Percentiles rank a stretch among this genome's conserved stretches.
Conservation (phyloP, 495 filamentous ascomycete genomes). For the Bombardia bombarda region DNA sequence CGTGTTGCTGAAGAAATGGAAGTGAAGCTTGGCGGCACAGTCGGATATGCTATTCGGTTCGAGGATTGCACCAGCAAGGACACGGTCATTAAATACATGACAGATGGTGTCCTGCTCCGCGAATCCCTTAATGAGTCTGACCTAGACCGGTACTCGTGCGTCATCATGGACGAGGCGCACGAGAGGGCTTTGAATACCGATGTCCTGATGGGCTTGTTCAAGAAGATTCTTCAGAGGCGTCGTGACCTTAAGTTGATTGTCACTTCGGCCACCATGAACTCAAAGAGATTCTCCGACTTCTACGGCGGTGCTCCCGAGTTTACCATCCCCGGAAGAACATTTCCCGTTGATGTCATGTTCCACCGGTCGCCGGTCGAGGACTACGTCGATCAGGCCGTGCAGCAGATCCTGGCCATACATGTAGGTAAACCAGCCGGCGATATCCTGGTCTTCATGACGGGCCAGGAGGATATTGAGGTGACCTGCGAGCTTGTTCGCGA, state of each 20-base stretch:
- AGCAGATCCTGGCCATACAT: slow-evolving; percentile 95
- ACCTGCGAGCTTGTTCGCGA: slow-evolving; percentile 92
- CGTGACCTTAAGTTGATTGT: slow-evolving; percentile 95
- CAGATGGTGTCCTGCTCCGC: slow-evolving; percentile 89
- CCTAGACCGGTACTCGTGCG: slow-evolving; percentile 92
- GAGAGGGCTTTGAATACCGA: slow-evolving; percentile 96
- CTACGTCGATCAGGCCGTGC: slow-evolving; percentile 94
- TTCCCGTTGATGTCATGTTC: slow-evolving; percentile 95
- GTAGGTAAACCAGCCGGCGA: slow-evolving; percentile 87
- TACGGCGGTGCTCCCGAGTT: slow-evolving; percentile 98
- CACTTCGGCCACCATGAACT: slow-evolving; percentile 98
- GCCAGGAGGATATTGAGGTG: slow-evolving; percentile 96
- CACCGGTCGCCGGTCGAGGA: slow-evolving; percentile 94
- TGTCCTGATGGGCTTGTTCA: slow-evolving; percentile 94
- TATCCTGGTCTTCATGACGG: slow-evolving; percentile 98
- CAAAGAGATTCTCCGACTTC: slow-evolving; percentile 91
- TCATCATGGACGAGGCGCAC: slow-evolving; percentile 99
- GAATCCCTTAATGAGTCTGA: slow-evolving; percentile 89
- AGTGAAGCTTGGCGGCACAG: slow-evolving; percentile 77
- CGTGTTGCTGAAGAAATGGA: slow-evolving; percentile 99
- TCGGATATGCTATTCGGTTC: slow-evolving; percentile 98
- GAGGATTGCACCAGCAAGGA: slow-evolving; percentile 96
- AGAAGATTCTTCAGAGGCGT: slow-evolving; percentile 85
- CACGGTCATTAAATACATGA: slow-evolving; percentile 99
- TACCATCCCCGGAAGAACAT: slow-evolving; percentile 92